Conservation (phyloP, 192 early-diverging fungal genomes). For the Helicostylum pulchrum region DNA sequence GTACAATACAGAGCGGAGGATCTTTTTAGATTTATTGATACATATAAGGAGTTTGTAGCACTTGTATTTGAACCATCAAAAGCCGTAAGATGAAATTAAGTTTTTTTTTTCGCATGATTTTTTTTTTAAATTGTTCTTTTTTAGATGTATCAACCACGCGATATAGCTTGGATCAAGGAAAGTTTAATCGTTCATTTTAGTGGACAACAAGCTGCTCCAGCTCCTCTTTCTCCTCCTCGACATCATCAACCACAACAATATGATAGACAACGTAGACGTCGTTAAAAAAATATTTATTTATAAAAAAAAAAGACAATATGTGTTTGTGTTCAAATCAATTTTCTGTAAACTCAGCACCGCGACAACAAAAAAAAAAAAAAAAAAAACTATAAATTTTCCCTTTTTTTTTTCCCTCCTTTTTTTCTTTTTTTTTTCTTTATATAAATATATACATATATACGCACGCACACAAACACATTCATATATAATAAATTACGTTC, state of each 20-base stretch:
- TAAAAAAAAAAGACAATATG: not conserved
- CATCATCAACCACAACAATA: not conserved
- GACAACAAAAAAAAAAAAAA: no score
- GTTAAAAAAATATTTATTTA: not conserved
- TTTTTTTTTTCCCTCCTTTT: no score
- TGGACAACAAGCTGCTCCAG: conserved; percentile 1
- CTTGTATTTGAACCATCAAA: conserved; percentile 18
- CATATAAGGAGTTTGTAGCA: conserved; percentile 32
- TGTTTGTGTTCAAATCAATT: not conserved
- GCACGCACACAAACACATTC: not conserved
- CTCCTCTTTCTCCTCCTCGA: not conserved
- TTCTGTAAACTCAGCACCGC: no score
- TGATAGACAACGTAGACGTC: not conserved
- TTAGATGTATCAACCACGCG: conserved; percentile 26
- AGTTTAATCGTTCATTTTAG: conserved; percentile 23
- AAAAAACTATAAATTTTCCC: no score
- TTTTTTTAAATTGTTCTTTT: not conserved
- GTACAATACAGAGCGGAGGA: conserved; percentile 33
- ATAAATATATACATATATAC: no score
- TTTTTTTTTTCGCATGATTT: not conserved
- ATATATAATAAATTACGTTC: not conserved
- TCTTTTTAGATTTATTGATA: conserved; percentile 28
- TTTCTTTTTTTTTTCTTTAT: no score
- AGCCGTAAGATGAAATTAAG: conserved; percentile 14
- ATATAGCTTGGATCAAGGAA: conserved; percentile 32